These are phyloP conservation scores for Paecilomyces niveus DNA, from an alignment of 2,329 filamentous ascomycete species.

Conservation along the genomic window DNA sequence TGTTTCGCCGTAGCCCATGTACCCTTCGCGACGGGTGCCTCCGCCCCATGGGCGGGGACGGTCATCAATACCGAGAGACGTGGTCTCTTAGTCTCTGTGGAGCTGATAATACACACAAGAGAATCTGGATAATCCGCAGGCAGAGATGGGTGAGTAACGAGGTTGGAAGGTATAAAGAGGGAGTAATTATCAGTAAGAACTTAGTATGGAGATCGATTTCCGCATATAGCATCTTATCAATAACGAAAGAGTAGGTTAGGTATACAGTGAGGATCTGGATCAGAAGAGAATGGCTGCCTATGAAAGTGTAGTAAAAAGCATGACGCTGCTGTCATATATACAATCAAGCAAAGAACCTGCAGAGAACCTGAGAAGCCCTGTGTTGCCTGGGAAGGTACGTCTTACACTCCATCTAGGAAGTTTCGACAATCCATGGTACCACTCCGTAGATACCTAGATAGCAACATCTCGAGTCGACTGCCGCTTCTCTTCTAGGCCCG, in stretches of 20 bases:
- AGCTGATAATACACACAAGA: neutral
- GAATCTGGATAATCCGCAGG: neutral
- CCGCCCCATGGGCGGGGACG: constrained; percentile 39
- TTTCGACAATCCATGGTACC: neutral
- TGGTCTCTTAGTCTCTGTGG: neutral
- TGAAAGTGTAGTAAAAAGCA: neutral
- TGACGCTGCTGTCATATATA: neutral
- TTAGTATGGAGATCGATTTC: neutral
- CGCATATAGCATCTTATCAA: neutral
- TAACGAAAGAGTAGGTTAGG: neutral
- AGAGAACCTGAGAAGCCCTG: too few relatives aligned
- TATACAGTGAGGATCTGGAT: neutral
- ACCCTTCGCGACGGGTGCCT: constrained; percentile 62
- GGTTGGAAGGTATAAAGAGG: neutral
- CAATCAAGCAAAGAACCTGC: neutral
- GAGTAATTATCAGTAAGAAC: neutral
- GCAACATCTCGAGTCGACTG: neutral
- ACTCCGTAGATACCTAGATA: neutral
- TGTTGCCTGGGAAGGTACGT: neutral
- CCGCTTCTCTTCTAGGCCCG: too few relatives aligned
- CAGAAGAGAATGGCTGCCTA: too few relatives aligned
- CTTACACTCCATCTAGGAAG: neutral
- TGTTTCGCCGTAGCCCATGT: constrained; percentile 59
- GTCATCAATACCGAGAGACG: neutral
- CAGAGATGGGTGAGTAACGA: neutral